Conservation (phyloP, 805 yeast genomes). For the Nakazawaea anatomiae region DNA sequence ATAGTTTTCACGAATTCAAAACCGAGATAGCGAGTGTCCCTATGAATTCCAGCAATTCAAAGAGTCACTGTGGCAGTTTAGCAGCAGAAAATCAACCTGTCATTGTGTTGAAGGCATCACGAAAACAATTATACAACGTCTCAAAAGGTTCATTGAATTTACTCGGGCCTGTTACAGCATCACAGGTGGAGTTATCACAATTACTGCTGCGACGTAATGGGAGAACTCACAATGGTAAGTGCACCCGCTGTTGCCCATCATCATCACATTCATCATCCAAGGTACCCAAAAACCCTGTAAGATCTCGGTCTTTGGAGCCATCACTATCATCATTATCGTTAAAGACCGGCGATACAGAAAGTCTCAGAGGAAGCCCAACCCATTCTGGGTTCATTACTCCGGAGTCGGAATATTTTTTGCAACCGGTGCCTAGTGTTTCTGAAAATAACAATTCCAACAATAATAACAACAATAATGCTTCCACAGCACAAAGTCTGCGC, state of each 20-base stretch:
- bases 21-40: too few species aligned
- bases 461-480: too few species aligned
- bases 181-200: background rate
- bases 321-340: background rate
- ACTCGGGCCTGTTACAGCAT: constrained; percentile 23
- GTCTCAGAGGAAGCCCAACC: background rate
- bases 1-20: too few species aligned
- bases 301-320: background rate
- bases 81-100: constrained; percentile 17
- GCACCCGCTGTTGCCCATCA: background rate
- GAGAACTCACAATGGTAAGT: background rate
- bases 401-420: background rate
- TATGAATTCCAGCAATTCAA: background rate
- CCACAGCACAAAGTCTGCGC: too few species aligned
- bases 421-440: background rate
- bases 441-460: too few species aligned
- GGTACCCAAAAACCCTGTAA: background rate
- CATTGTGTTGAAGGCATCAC: constrained; percentile 26
- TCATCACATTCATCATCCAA: background rate
- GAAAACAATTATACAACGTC: constrained; percentile 29
- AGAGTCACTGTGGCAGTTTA: constrained; percentile 2
- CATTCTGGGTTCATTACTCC: background rate
- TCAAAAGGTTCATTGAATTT: constrained; percentile 25
- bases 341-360: background rate
- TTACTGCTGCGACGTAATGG: background rate